phyloP scores from a whole-genome alignment of 306 rosid genomes.

The Psophocarpus tetragonolobus region DNA sequence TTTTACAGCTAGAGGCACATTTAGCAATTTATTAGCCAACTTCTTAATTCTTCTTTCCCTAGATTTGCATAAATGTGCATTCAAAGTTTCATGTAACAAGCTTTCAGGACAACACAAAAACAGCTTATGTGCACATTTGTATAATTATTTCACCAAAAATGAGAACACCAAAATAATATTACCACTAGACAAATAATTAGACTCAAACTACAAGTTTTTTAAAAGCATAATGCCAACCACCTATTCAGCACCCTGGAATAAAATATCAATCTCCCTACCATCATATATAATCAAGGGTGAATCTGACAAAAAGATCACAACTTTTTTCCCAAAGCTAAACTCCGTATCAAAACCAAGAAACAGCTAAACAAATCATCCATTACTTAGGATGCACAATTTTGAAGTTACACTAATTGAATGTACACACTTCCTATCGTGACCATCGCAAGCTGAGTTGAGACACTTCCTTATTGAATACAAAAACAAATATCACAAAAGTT shows the following conservation, averaged over 20 bases:
- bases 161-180: background rate
- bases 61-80: background rate
- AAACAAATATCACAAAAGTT: background rate
- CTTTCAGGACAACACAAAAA: background rate
- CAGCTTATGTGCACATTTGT: background rate
- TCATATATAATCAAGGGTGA: background rate
- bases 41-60: conserved; percentile 6
- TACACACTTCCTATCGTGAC: background rate
- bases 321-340: background rate
- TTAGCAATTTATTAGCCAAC: background rate
- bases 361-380: background rate
- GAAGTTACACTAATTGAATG: background rate
- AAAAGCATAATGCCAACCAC: background rate
- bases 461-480: background rate
- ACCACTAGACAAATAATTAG: background rate
- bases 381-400: conserved; percentile 14
- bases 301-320: background rate
- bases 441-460: too few relatives aligned
- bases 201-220: background rate
- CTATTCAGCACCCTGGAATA: background rate
- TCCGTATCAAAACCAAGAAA: background rate
- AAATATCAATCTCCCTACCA: background rate
- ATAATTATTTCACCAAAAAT: background rate
- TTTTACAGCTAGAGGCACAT: background rate
- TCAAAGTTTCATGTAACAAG: background rate